Base-by-base conservation (phyloP, 73 alveolate genomes). In the Paramecium sonneborni region DNA sequence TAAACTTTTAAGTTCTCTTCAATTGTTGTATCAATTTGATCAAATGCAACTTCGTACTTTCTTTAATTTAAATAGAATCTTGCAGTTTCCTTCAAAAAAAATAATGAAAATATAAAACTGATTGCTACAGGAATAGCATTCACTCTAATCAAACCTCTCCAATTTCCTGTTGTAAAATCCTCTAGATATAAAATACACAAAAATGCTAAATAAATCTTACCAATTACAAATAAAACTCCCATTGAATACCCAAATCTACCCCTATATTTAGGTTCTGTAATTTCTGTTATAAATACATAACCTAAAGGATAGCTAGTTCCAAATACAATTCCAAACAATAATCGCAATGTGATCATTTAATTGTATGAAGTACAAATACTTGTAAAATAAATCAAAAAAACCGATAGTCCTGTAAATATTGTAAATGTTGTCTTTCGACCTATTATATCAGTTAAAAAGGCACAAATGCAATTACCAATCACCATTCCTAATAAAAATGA, bases 251-350 rank as follows among this genome's bases (percentile, higher is more conserved):
- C 26, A 70, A 70, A 70, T 35, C 86, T 70, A 28, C 86, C 86
- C 34, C 86, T 70, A 32, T 32, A 4, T 35, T 70, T 70, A 4
- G 58, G 18, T 3, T 12, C 86, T 3, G 57, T 21, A 8, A 70
- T 57, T 35, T 70, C 86, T 26, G 58, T 32, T 4, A 70, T 70
- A 35, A 70, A 70, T 2, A 70, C 57, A 70, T 28, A 70, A 28
- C 86, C 86, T 70, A 70, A 35, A 8, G 86, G 86, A 32, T 23
- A 12, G 24, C 57, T 70, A 14, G 86, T 15, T 15, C 86, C 86
- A 70, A 70, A 70, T 28, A 70, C 86, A 9, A 70, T 8, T 35
- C 86, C 86, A 15, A 70, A 70, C 57, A 70, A 6, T 4, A 70
- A 28, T 28, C 86, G 2, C 5, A 32, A 11, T 12, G 34, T 4